phyloP scores from a whole-genome alignment of 2,329 filamentous ascomycete genomes.

The Hypomyces perniciosus region DNA sequence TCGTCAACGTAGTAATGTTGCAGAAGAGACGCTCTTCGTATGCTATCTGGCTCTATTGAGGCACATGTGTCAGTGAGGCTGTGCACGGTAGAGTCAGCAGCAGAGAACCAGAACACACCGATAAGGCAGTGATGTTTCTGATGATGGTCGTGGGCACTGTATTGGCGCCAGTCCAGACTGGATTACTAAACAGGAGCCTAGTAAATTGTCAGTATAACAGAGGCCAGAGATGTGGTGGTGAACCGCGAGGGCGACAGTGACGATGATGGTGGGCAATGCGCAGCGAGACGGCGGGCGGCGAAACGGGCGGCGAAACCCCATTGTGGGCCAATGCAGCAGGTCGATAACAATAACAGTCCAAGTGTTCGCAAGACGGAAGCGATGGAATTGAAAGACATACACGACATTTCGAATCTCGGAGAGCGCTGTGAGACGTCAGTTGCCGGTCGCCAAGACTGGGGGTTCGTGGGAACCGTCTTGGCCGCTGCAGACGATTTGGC shows the following conservation, averaged over 20 bases:
- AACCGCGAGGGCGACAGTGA: background rate
- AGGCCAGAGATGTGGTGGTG: background rate
- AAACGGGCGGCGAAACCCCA: too few relatives aligned
- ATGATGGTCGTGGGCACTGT: constrained; percentile 49
- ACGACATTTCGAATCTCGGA: constrained; percentile 46
- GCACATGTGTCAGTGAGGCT: constrained; percentile 16
- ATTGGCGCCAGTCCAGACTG: constrained; percentile 45
- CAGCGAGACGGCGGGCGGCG: too few relatives aligned
- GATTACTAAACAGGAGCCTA: constrained; percentile 57
- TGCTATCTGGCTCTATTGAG: constrained; percentile 37
- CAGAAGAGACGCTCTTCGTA: constrained; percentile 45
- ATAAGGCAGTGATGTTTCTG: constrained; percentile 50
- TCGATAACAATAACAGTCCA: too few relatives aligned
- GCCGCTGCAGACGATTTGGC: constrained; percentile 10
- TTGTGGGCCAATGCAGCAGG: too few relatives aligned
- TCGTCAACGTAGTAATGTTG: constrained; percentile 72
- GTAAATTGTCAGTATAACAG: constrained; percentile 6
- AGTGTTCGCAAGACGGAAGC: constrained; percentile 3
- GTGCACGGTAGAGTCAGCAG: background rate
- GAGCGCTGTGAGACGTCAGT: constrained; percentile 39
- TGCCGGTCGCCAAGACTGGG: constrained; percentile 19
- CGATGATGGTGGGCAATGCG: background rate
- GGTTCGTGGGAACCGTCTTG: constrained; percentile 12
- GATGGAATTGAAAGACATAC: constrained; percentile 24
- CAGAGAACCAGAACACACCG: constrained; percentile 36